Conservation (phyloP, 805 yeast species). For the Zygoascus bituminiphila region DNA sequence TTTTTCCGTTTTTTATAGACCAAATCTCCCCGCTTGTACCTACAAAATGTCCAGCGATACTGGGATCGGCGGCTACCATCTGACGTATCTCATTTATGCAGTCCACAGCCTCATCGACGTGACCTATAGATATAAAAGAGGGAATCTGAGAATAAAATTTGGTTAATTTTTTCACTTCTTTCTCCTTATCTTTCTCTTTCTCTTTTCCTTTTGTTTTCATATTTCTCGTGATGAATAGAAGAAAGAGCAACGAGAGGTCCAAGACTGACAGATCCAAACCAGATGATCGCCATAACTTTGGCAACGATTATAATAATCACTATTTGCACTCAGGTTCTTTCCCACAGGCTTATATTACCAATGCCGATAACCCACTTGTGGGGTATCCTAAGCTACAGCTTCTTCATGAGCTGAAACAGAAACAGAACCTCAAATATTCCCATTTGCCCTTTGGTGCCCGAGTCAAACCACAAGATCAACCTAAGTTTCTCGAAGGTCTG, state of each 20-base stretch:
- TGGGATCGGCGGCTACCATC: background rate
- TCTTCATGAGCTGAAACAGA: slow-evolving; percentile 55
- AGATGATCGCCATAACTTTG: slow-evolving; percentile 27
- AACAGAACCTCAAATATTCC: slow-evolving; percentile 46
- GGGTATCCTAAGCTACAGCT: slow-evolving; percentile 82
- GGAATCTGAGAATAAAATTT: background rate
- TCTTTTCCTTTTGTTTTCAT: background rate
- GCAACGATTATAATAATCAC: slow-evolving; percentile 67
- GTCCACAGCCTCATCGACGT: background rate
- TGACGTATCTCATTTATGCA: slow-evolving; percentile 1
- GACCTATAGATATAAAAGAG: background rate
- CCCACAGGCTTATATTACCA: slow-evolving; percentile 60
- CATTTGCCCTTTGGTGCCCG: slow-evolving; percentile 60
- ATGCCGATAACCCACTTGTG: slow-evolving; percentile 55
- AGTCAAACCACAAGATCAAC: slow-evolving; percentile 41
- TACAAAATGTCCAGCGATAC: background rate
- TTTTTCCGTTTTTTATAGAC: background rate
- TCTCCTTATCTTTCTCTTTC: background rate
- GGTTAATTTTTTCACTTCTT: background rate
- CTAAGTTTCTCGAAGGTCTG: slow-evolving; percentile 47
- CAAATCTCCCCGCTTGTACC: background rate
- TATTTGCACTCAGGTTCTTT: slow-evolving; percentile 53
- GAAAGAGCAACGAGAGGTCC: background rate
- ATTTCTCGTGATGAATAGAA: background rate
- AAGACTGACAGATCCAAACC: background rate